phyloP scores from a whole-genome alignment of 371 early-diverging fungal species.

The Massospora cicadina region DNA sequence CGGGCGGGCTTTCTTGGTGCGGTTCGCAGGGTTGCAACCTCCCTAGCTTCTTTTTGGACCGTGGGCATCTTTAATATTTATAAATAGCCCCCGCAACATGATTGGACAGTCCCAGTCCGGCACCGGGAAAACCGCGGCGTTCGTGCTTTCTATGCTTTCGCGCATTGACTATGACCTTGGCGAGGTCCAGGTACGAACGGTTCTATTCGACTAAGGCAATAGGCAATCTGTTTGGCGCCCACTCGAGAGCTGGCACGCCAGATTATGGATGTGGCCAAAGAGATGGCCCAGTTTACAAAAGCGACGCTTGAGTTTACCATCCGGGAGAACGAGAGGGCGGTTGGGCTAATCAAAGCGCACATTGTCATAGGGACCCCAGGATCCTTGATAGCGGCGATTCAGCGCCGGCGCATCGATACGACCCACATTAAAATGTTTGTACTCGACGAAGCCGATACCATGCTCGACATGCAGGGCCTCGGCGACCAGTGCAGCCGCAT shows the following conservation, averaged over 20 bases:
- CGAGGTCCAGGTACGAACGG: conserved; percentile 26
- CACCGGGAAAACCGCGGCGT: conserved; percentile 97
- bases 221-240: conserved; percentile 92
- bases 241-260: conserved; percentile 95
- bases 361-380: conserved; percentile 95
- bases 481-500: conserved; percentile 71
- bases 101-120: conserved; percentile 77
- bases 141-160: conserved; percentile 74
- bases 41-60: background rate
- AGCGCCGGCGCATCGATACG: conserved; percentile 33
- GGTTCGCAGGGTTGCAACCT: too few species aligned
- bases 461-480: conserved; percentile 75
- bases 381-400: conserved; percentile 55
- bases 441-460: conserved; percentile 89
- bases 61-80: background rate
- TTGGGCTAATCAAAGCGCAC: conserved; percentile 31
- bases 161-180: conserved; percentile 35
- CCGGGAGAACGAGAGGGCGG: conserved; percentile 5
- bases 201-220: conserved; percentile 16
- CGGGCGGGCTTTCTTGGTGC: too few species aligned
- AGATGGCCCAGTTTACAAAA: conserved; percentile 75
- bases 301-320: conserved; percentile 17
- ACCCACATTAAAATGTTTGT: conserved; percentile 53
- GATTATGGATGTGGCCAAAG: conserved; percentile 74
- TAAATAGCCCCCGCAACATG: conserved; percentile 40